Base-by-base conservation (phyloP, 148 eudicot species). In the Camellia granthamiana region DNA sequence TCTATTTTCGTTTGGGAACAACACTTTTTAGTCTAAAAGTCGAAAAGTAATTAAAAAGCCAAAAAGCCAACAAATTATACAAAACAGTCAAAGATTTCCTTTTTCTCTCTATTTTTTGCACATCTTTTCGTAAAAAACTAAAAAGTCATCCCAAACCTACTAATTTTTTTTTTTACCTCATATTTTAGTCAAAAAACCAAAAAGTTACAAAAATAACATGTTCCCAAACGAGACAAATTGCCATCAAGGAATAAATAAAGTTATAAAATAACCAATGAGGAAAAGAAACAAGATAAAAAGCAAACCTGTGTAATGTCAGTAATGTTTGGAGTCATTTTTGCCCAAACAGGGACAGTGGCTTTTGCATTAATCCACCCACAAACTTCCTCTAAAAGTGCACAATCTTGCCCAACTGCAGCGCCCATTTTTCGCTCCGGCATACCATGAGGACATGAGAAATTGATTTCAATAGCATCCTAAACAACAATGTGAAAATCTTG, bases 391-490 rank as follows among this genome's bases (percentile, higher is more conserved):
- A 93, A 83, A 77, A 96, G 83, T 9, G 82, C 95, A 86, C 98
- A 96, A 78, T 96, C 98, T 86, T 93, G 93, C 46, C 99, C 99
- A 43, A 96, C 99, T 52, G 99, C 99, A 77, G 99, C 97, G 74
- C 98, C 99, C 99, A 96, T 96, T 80, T 87, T 91, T 61, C 99
- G 91, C 87, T 96, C 98, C 4, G 99, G 99, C 99, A 96, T 96
- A 67, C 99, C 98, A 77, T 96, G 99, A 78, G 99, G 99, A 52
- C 99, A 96, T 51, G 99, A 96, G 87, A 93, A 93, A 80, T 96
- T 96, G 82, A 96, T 82, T 87, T 96, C 99, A 78, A 96, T 72
- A 42, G 98, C 99, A 88, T 96, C 99, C 98, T 93, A 79, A 21
- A 51, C 62, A 81, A 41, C 74, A 56, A 67, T 3, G 3, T 72